Percentiles rank a stretch among this genome's conserved stretches.
phyloP scores from a whole-genome alignment of 23 red algal species.

The Gracilaria caudata region DNA sequence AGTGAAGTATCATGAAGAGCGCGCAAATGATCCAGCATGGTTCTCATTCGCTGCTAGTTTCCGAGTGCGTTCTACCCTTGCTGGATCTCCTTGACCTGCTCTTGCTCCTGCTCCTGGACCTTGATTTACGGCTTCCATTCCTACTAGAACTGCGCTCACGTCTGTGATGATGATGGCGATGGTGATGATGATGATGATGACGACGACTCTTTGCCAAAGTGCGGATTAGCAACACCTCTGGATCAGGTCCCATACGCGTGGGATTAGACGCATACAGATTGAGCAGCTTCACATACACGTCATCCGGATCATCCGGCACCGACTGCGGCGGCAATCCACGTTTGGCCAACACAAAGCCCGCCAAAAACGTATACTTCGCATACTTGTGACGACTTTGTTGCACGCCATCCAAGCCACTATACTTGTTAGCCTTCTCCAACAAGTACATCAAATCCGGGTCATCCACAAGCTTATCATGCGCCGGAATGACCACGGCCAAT shows the following conservation, averaged over 20 bases:
- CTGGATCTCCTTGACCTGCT: conserved; percentile 16
- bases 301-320: conserved; percentile 41
- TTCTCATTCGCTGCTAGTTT: neutral
- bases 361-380: conserved; percentile 50
- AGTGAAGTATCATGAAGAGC: neutral
- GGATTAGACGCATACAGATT: conserved; percentile 33
- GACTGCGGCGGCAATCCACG: conserved; percentile 44
- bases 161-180: conserved; percentile 31
- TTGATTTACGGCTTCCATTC: conserved; percentile 13
- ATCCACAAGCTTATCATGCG: neutral
- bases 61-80: conserved; percentile 2
- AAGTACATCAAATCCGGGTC: conserved; percentile 28
- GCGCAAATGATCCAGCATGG: neutral
- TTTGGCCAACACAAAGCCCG: conserved; percentile 49
- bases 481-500: conserved; percentile 13
- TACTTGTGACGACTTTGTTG: conserved; percentile 50
- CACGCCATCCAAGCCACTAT: conserved; percentile 1
- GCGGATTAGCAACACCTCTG: conserved; percentile 13
- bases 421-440: conserved; percentile 45
- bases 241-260: conserved; percentile 26
- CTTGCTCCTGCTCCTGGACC: conserved; percentile 21
- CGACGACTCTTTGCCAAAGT: conserved; percentile 24
- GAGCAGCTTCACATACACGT: conserved; percentile 36
- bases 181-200: conserved; percentile 30
- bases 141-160: conserved; percentile 14